phyloP scores from a whole-genome alignment of 495 filamentous ascomycete genomes.

The Aspergillus egyptiacus region DNA sequence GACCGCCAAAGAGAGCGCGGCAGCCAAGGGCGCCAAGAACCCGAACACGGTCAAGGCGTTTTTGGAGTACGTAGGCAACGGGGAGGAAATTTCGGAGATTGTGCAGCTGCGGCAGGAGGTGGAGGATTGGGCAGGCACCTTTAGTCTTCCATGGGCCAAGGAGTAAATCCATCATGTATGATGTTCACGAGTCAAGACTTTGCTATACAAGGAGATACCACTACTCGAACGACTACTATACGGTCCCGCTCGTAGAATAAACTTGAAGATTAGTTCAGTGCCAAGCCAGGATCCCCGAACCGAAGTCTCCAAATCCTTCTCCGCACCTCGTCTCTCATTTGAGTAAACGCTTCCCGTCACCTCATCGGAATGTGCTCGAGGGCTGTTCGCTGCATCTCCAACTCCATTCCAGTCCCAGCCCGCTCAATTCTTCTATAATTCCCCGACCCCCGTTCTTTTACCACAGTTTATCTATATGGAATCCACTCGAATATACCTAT shows the following conservation, averaged over 20 bases:
- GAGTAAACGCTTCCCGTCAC: conserved; percentile 3
- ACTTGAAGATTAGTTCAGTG: neutral
- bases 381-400: neutral
- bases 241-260: no score
- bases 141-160: conserved; percentile 74
- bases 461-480: no score
- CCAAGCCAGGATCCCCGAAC: neutral
- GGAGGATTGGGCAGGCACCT: conserved; percentile 91
- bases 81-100: conserved; percentile 79
- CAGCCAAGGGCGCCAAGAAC: conserved; percentile 71
- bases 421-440: neutral
- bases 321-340: conserved; percentile 1
- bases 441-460: neutral
- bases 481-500: no score
- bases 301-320: neutral
- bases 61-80: conserved; percentile 73
- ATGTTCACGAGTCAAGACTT: conserved; percentile 13
- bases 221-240: no score
- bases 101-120: conserved; percentile 83
- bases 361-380: neutral
- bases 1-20: conserved; percentile 66
- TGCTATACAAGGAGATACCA: no score
- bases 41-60: conserved; percentile 76
- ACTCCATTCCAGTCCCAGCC: neutral
- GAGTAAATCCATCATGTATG: conserved; percentile 26